Conservation (phyloP, 768 basidiomycete genomes). For the Leccinum obscurum region DNA sequence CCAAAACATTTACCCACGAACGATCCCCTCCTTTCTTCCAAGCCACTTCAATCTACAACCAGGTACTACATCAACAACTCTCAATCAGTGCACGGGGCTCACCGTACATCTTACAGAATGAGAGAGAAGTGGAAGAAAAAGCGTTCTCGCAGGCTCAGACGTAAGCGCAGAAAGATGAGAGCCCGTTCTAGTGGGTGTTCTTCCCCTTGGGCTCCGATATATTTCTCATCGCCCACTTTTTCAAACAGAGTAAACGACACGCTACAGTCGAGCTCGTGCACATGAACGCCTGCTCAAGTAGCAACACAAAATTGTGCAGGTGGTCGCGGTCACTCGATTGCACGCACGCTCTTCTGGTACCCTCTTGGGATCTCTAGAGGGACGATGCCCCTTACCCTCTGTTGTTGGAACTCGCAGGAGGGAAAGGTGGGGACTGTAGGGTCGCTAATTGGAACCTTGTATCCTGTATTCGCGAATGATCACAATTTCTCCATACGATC, state of each 20-base stretch:
- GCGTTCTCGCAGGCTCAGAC: slow-evolving; percentile 87
- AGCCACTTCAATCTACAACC: slow-evolving; percentile 34
- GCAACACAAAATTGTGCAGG: slow-evolving; percentile 17
- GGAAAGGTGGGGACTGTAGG: slow-evolving; percentile 23
- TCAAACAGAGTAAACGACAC: slow-evolving; percentile 37
- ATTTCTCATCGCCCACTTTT: neutral
- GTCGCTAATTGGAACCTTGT: slow-evolving; percentile 26
- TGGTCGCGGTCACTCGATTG: slow-evolving; percentile 18
- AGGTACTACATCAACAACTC: slow-evolving; percentile 23
- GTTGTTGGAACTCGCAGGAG: slow-evolving; percentile 26
- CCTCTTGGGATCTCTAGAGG: slow-evolving; percentile 26
- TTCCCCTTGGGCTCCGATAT: neutral
- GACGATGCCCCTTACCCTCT: slow-evolving; percentile 18
- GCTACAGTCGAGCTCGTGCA: slow-evolving; percentile 31
- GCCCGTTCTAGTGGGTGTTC: slow-evolving; percentile 82
- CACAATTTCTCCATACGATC: neutral
- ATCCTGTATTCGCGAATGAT: slow-evolving; percentile 23
- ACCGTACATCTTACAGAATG: slow-evolving; percentile 49
- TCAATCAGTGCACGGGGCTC: neutral
- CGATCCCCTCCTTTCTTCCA: slow-evolving; percentile 13
- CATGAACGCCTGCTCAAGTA: slow-evolving; percentile 15
- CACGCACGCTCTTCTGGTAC: slow-evolving; percentile 26
- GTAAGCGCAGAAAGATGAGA: slow-evolving; percentile 96
- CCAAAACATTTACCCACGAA: slow-evolving; percentile 24
- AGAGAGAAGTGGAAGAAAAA: slow-evolving; percentile 99